Conservation (phyloP, 169 alveolate species). For the Eimeria maxima region DNA sequence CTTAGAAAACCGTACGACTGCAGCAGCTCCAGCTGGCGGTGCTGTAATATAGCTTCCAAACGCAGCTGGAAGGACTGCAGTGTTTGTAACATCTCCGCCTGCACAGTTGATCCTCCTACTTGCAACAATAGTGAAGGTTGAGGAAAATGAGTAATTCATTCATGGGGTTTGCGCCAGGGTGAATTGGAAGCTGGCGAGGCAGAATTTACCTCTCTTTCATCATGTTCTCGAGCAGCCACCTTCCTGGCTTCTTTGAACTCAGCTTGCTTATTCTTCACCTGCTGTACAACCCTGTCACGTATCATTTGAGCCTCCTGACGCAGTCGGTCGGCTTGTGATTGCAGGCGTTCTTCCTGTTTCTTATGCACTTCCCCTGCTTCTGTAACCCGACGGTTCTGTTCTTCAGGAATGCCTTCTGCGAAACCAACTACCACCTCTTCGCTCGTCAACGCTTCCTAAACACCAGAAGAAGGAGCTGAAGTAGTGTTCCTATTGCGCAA, state of each 20-base stretch:
- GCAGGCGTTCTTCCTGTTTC: conserved; percentile 51
- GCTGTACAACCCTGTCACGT: conserved; percentile 49
- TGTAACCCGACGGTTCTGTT: conserved; percentile 8
- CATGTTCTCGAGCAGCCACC: conserved; percentile 38
- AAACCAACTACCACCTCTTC: conserved; percentile 67
- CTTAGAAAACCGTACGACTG: conserved; percentile 57
- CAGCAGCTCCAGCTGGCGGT: conserved; percentile 65
- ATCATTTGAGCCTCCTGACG: conserved; percentile 56
- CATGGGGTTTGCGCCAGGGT: background rate
- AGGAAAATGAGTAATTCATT: too few species aligned
- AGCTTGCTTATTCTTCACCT: conserved; percentile 33
- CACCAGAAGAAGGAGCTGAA: background rate
- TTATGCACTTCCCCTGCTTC: background rate
- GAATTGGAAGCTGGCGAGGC: background rate
- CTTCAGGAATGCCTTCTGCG: conserved; percentile 1
- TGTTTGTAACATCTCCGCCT: conserved; percentile 41
- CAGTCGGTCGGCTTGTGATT: conserved; percentile 48
- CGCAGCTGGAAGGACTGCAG: conserved; percentile 42
- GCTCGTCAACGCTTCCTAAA: conserved; percentile 59
- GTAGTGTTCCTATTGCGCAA: background rate
- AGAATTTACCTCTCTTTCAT: conserved; percentile 16
- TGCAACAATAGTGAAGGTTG: background rate
- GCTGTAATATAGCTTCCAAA: conserved; percentile 64
- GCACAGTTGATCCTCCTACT: background rate
- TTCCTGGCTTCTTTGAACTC: conserved; percentile 23